Evolutionary conservation across 2,329 filamentous ascomycete species (phyloP).

Genomic region (Zymoseptoria passerinii): DNA sequence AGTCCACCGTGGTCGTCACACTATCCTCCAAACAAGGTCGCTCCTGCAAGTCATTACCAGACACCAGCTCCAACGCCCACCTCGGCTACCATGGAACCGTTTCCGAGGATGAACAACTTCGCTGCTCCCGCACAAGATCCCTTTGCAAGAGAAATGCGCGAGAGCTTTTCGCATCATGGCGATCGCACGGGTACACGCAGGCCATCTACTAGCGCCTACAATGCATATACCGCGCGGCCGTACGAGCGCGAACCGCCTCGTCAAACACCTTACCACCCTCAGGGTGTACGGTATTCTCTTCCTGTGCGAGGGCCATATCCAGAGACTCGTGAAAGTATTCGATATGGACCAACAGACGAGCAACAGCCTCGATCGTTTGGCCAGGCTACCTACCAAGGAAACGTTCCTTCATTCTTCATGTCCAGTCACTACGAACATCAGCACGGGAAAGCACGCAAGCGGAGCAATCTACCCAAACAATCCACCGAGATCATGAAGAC

Average conservation of each 20-base stretch:
- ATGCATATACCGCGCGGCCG: constrained; percentile 9
- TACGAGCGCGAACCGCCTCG: constrained; percentile 12
- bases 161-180: constrained; percentile 11
- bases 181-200: constrained; percentile 11
- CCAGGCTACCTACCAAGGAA: constrained; percentile 15
- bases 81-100: constrained; percentile 12
- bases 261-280: constrained; percentile 5
- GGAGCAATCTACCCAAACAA: constrained; percentile 32
- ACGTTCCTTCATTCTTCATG: constrained; percentile 23
- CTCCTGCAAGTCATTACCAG: constrained; percentile 11
- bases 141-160: constrained; percentile 17
- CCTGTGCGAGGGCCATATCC: constrained; percentile 7
- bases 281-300: constrained; percentile 6
- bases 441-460: constrained; percentile 30
- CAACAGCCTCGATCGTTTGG: constrained; percentile 10
- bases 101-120: constrained; percentile 10
- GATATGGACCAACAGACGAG: constrained; percentile 14
- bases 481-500: constrained; percentile 34
- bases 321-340: constrained; percentile 11
- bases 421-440: constrained; percentile 31
- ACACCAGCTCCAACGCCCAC: constrained; percentile 18
- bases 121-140: constrained; percentile 12
- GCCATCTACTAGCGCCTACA: constrained; percentile 10
- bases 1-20: constrained; percentile 15
- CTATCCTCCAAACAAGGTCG: constrained; percentile 4